Evolutionary conservation across 371 early-diverging fungal species (phyloP).

Genomic region (Syncephalis plumigaleata): DNA sequence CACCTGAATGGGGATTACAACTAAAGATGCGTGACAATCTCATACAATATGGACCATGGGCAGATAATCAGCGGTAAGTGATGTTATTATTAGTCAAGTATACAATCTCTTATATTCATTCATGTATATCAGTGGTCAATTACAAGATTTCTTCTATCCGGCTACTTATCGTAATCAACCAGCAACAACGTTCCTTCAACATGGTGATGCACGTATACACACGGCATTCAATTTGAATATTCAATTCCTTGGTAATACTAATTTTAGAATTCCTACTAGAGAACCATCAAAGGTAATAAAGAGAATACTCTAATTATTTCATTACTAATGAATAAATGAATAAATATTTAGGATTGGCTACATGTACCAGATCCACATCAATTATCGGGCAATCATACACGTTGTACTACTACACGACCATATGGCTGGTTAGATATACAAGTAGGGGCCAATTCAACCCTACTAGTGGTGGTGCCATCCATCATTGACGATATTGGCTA

Average conservation of each 20-base stretch:
- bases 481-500: constrained; percentile 30
- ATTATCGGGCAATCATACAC: constrained; percentile 13
- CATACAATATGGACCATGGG: constrained; percentile 74
- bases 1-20: constrained; percentile 61
- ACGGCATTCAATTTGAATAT: constrained; percentile 41
- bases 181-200: constrained; percentile 23
- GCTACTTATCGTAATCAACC: constrained; percentile 31
- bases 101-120: too few relatives aligned
- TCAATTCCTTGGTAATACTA: constrained; percentile 40
- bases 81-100: not conserved
- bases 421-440: constrained; percentile 69
- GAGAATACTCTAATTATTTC: not conserved
- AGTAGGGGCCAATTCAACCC: constrained; percentile 26
- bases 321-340: not conserved
- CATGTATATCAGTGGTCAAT: constrained; percentile 14
- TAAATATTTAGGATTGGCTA: constrained; percentile 41
- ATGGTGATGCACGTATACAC: constrained; percentile 37
- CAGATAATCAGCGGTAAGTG: constrained; percentile 55
- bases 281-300: constrained; percentile 52
- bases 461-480: constrained; percentile 43
- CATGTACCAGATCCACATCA: constrained; percentile 25
- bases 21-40: constrained; percentile 35
- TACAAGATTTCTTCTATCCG: constrained; percentile 71
- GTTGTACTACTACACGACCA: constrained; percentile 26
- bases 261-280: constrained; percentile 44